Percentiles rank a stretch among this genome's conserved stretches.
These are phyloP conservation scores for Maudiozyma turicensis DNA, from an alignment of 805 yeast species.

Conservation along the genomic window DNA sequence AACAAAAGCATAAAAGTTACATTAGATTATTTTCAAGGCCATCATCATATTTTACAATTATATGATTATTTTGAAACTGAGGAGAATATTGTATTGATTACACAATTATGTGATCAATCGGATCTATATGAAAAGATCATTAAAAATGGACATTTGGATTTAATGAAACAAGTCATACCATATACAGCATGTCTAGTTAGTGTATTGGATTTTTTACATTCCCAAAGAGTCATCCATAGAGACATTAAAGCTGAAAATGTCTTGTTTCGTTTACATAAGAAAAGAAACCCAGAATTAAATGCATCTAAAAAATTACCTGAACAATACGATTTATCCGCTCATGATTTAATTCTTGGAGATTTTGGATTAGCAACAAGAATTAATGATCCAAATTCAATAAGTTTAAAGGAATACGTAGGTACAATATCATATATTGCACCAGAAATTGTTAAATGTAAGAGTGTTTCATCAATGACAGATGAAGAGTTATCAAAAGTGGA, in stretches of 20 bases:
- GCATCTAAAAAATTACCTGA: constrained; percentile 10
- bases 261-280: constrained; percentile 33
- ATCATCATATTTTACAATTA: constrained; percentile 46
- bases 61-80: constrained; percentile 64
- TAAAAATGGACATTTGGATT: constrained; percentile 34
- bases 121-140: constrained; percentile 57
- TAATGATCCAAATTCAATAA: constrained; percentile 24
- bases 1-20: background rate
- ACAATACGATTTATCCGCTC: constrained; percentile 26
- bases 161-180: constrained; percentile 39
- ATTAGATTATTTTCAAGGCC: constrained; percentile 25
- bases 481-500: constrained; percentile 9
- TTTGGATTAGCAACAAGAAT: constrained; percentile 55
- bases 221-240: constrained; percentile 53
- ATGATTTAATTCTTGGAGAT: constrained; percentile 29
- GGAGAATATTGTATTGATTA: constrained; percentile 44
- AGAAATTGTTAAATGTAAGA: constrained; percentile 41
- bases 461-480: constrained; percentile 12
- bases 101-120: constrained; percentile 60
- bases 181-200: constrained; percentile 42
- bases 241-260: constrained; percentile 68
- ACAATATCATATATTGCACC: constrained; percentile 74
- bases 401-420: constrained; percentile 44
- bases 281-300: background rate
- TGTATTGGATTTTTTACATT: constrained; percentile 50